phyloP scores from a whole-genome alignment of 768 basidiomycete species.

The Mycena leptocephala region DNA sequence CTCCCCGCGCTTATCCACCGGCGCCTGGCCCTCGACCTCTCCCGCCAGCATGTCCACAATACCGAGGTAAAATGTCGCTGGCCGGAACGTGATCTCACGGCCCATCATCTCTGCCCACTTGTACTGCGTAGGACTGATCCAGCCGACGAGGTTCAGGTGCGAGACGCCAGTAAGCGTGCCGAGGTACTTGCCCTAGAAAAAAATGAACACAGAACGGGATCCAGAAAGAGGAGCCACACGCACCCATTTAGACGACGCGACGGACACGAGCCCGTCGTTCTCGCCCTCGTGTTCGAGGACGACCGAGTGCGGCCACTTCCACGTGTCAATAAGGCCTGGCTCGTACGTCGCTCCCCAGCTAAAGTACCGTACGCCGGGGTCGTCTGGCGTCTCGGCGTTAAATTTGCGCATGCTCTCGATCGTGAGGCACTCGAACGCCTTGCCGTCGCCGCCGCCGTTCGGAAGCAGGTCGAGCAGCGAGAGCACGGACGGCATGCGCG shows the following conservation, averaged over 20 bases:
- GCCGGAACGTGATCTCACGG: slow-evolving; percentile 91
- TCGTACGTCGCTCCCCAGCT: slow-evolving; percentile 96
- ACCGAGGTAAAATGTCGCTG: slow-evolving; percentile 92
- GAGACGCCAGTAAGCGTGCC: slow-evolving; percentile 95
- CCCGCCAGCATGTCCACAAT: slow-evolving; percentile 85
- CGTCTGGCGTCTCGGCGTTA: slow-evolving; percentile 89
- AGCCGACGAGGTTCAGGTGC: slow-evolving; percentile 94
- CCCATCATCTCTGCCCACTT: slow-evolving; percentile 93
- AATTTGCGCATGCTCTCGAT: slow-evolving; percentile 89
- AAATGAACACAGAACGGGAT: background rate
- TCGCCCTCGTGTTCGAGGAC: slow-evolving; percentile 91
- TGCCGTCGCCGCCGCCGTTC: slow-evolving; percentile 95
- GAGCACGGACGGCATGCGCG: slow-evolving; percentile 79
- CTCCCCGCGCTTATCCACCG: slow-evolving; percentile 18
- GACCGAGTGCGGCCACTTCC: slow-evolving; percentile 80
- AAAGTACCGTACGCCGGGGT: slow-evolving; percentile 87
- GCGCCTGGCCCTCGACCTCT: slow-evolving; percentile 76
- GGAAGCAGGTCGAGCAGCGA: slow-evolving; percentile 87
- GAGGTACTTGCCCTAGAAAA: slow-evolving; percentile 85
- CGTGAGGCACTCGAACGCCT: slow-evolving; percentile 93
- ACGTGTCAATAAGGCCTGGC: slow-evolving; percentile 93
- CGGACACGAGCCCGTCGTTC: slow-evolving; percentile 95
- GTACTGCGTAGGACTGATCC: slow-evolving; percentile 92
- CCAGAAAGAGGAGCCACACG: slow-evolving; percentile 26
- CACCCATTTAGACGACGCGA: slow-evolving; percentile 91